These are phyloP conservation scores for Aristolochia californica DNA, from an alignment of 164 flowering plant genomes.

Conservation along the genomic window DNA sequence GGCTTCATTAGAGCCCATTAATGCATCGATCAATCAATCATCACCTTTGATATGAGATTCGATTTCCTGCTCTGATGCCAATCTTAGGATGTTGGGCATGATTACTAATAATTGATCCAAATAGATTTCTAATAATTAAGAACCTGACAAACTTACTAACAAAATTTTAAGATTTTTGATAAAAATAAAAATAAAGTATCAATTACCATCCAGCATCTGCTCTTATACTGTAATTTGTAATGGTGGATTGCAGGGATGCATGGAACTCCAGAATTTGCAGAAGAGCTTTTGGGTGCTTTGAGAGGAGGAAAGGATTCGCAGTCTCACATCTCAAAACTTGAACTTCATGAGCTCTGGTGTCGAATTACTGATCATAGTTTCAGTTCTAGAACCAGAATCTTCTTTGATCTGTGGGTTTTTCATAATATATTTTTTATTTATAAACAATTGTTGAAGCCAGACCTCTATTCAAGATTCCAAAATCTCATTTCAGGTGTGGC, in stretches of 20 bases:
- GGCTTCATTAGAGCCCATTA: too few species aligned
- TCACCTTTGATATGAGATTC: neutral
- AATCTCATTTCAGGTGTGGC: conserved; percentile 21
- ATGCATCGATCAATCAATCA: neutral
- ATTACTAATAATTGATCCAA: neutral
- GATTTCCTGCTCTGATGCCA: neutral
- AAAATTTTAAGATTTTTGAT: neutral
- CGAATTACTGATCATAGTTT: conserved; percentile 19
- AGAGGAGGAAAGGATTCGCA: conserved; percentile 16
- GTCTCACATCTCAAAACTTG: conserved; percentile 17
- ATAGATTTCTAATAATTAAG: neutral
- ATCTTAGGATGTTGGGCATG: neutral
- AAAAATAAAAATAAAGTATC: neutral
- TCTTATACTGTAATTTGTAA: neutral
- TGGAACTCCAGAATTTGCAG: conserved; percentile 26
- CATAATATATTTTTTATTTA: neutral
- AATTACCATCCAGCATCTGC: neutral
- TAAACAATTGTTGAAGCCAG: neutral
- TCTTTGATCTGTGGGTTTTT: conserved; percentile 30
- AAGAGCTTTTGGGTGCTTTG: conserved; percentile 26
- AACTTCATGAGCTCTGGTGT: conserved; percentile 22
- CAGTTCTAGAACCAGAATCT: conserved; percentile 16
- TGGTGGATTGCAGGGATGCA: conserved; percentile 19
- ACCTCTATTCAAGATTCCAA: too few species aligned
- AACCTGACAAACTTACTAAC: neutral